Evolutionary conservation across 768 basidiomycete species (phyloP).

Genomic region (Phylloporus arenicola): DNA sequence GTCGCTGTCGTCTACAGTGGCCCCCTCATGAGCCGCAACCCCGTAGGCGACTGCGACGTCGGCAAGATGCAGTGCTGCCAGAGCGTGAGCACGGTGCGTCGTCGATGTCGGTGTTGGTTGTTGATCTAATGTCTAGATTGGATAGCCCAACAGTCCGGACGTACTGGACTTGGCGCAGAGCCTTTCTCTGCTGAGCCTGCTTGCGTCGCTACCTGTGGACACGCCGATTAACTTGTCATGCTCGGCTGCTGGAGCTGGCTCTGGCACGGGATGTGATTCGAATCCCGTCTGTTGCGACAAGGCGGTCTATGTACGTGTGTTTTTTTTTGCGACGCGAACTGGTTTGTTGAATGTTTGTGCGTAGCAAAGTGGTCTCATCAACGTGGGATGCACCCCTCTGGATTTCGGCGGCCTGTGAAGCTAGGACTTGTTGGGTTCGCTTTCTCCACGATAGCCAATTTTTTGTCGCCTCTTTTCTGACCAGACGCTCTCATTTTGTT

Average conservation of each 20-base stretch:
- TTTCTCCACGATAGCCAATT: slow-evolving; percentile 13
- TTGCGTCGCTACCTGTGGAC: not conserved
- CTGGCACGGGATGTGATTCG: slow-evolving; percentile 10
- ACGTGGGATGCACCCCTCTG: slow-evolving; percentile 22
- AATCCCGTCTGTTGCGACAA: slow-evolving; percentile 23
- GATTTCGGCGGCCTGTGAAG: slow-evolving; percentile 1
- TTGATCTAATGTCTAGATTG: slow-evolving; percentile 4
- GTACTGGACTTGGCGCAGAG: not conserved
- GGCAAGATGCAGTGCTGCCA: slow-evolving; percentile 21
- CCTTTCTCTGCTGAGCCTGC: slow-evolving; percentile 5
- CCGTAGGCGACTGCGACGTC: slow-evolving; percentile 21
- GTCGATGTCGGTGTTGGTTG: not conserved
- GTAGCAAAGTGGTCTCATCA: slow-evolving; percentile 22
- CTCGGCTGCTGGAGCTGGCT: slow-evolving; percentile 24
- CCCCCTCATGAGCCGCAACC: slow-evolving; percentile 22
- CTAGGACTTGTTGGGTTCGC: slow-evolving; percentile 13
- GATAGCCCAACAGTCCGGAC: slow-evolving; percentile 11
- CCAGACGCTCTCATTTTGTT: slow-evolving; percentile 23
- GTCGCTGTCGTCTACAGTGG: slow-evolving; percentile 14
- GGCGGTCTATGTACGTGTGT: slow-evolving; percentile 12
- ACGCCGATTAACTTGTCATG: slow-evolving; percentile 17
- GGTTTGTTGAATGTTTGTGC: not conserved
- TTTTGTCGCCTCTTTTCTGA: slow-evolving; percentile 14
- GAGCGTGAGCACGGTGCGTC: slow-evolving; percentile 15
- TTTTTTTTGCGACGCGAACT: not conserved